phyloP scores from a whole-genome alignment of 2,329 filamentous ascomycete species.

The Paracorniculantispora psalliotae region DNA sequence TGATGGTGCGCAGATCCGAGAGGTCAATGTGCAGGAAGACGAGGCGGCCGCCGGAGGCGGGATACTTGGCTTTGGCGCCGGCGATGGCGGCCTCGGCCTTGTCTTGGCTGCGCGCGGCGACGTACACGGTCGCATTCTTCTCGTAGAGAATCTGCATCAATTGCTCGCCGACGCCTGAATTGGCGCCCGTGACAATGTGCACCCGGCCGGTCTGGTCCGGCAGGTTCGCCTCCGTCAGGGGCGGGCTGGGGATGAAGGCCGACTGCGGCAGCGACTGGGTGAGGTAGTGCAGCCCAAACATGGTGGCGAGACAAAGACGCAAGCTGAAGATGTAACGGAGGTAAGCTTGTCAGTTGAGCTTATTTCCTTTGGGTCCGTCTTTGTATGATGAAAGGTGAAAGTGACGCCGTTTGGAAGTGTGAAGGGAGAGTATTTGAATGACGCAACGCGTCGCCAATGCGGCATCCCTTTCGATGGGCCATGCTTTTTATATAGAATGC shows the following conservation, averaged over 20 bases:
- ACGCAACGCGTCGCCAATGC: too few species aligned
- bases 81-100: conserved; percentile 38
- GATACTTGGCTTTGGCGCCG: conserved; percentile 27
- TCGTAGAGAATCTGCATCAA: conserved; percentile 47
- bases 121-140: conserved; percentile 45
- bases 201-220: conserved; percentile 26
- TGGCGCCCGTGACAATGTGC: conserved; percentile 40
- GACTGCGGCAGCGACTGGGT: conserved; percentile 10
- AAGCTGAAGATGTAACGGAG: neutral
- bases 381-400: neutral
- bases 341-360: neutral
- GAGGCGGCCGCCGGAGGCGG: conserved; percentile 30
- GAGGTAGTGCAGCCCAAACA: conserved; percentile 12
- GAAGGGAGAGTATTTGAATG: neutral
- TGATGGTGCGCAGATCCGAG: conserved; percentile 25
- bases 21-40: conserved; percentile 37
- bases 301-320: neutral
- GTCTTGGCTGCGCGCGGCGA: conserved; percentile 39
- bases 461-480: neutral
- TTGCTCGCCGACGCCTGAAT: conserved; percentile 40
- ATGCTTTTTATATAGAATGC: neutral
- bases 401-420: neutral
- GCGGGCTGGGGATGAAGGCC: conserved; percentile 8
- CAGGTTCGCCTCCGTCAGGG: conserved; percentile 8
- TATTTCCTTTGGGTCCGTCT: neutral